Conservation (phyloP, 1,139 yeast genomes). For the Arxiozyma telluris region DNA sequence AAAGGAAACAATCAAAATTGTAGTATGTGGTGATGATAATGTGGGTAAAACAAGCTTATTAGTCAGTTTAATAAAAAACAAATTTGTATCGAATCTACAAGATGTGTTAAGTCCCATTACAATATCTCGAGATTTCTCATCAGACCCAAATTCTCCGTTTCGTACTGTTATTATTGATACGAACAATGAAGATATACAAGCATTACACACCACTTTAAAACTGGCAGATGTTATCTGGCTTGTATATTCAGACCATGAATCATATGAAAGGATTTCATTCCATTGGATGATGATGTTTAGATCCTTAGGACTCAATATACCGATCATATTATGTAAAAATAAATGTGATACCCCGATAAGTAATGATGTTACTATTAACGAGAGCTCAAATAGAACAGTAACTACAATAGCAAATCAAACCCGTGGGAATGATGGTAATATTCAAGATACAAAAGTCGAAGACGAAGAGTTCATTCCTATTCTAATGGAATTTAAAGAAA, state of each 20-base stretch:
- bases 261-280: conserved; percentile 80
- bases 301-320: conserved; percentile 84
- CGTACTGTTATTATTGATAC: conserved; percentile 76
- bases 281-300: conserved; percentile 94
- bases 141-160: conserved; percentile 51
- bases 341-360: conserved; percentile 44
- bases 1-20: conserved; percentile 57
- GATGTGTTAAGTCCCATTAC: conserved; percentile 75
- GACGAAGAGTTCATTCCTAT: conserved; percentile 79
- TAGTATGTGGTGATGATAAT: conserved; percentile 92
- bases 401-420: background rate
- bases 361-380: background rate
- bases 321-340: conserved; percentile 85
- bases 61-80: conserved; percentile 71
- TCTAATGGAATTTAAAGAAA: conserved; percentile 83
- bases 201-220: conserved; percentile 64
- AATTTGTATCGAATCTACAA: conserved; percentile 65
- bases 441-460: conserved; percentile 24
- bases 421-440: conserved; percentile 15
- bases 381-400: background rate
- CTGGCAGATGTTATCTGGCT: conserved; percentile 88
- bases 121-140: conserved; percentile 58
- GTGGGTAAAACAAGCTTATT: conserved; percentile 76
- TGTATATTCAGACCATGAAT: conserved; percentile 85
- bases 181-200: conserved; percentile 50